A percentile compares a stretch with the other conserved stretches of the same genome.
Evolutionary conservation across 1,284 basidiomycete species (phyloP).

Genomic region (Trichosporon asahii): DNA sequence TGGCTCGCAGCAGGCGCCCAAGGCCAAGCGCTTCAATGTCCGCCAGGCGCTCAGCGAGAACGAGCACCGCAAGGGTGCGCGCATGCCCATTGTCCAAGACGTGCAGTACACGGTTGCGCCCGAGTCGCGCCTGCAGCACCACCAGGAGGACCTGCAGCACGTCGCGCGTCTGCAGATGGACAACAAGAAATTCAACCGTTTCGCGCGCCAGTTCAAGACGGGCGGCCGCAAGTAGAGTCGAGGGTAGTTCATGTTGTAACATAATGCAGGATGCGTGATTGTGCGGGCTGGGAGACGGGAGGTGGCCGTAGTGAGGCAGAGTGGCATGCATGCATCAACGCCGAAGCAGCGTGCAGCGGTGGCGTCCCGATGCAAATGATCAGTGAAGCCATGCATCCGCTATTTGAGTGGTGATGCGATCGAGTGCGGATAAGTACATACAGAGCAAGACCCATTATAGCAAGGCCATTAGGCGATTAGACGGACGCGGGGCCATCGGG

Average conservation of each 20-base stretch:
- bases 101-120: conserved; percentile 47
- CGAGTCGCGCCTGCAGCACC: conserved; percentile 35
- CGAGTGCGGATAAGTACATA: too few relatives aligned
- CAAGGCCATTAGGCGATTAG: too few relatives aligned
- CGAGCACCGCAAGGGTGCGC: conserved; percentile 39
- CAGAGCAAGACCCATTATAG: too few relatives aligned
- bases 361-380: too few relatives aligned
- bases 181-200: conserved; percentile 49
- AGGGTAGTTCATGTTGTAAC: conserved; percentile 5
- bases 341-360: too few relatives aligned
- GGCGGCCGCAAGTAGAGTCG: conserved; percentile 6
- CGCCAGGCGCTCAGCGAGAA: conserved; percentile 40
- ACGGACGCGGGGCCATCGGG: background rate
- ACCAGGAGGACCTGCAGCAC: conserved; percentile 37
- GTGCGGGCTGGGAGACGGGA: background rate
- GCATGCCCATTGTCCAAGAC: conserved; percentile 38
- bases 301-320: too few relatives aligned
- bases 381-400: too few relatives aligned
- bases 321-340: too few relatives aligned
- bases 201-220: conserved; percentile 43
- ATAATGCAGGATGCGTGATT: conserved; percentile 1
- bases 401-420: too few relatives aligned
- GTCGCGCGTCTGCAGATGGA: conserved; percentile 45
- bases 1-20: conserved; percentile 19
- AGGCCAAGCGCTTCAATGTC: conserved; percentile 39